phyloP scores from a whole-genome alignment of 2,329 filamentous ascomycete genomes.

The Alternaria hordeiaustralica region DNA sequence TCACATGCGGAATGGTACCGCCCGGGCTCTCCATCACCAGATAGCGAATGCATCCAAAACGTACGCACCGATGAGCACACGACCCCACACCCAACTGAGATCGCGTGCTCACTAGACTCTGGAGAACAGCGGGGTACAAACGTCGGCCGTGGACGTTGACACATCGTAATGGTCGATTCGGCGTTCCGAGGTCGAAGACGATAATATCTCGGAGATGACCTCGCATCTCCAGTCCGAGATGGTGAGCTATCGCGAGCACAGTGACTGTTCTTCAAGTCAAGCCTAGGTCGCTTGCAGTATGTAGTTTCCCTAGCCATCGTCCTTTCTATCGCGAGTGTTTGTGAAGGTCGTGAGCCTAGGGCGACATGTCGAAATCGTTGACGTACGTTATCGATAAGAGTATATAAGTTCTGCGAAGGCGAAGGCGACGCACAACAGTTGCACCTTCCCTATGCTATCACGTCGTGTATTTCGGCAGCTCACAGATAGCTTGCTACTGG shows the following conservation, averaged over 20 bases:
- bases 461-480: constrained; percentile 46
- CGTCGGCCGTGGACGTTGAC: constrained; percentile 26
- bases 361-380: background rate
- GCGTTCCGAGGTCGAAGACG: constrained; percentile 30
- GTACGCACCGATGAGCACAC: background rate
- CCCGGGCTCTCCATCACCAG: constrained; percentile 1
- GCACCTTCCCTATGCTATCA: constrained; percentile 43
- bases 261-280: constrained; percentile 2
- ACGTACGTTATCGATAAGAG: constrained; percentile 16
- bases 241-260: constrained; percentile 72
- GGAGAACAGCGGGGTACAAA: constrained; percentile 24
- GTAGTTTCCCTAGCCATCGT: background rate
- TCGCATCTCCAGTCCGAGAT: background rate
- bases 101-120: constrained; percentile 3
- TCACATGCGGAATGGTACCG: background rate
- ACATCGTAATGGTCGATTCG: constrained; percentile 3
- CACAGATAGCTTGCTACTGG: constrained; percentile 42
- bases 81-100: background rate
- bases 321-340: background rate
- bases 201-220: constrained; percentile 34
- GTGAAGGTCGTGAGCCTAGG: background rate
- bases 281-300: background rate
- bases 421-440: constrained; percentile 5
- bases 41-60: background rate
- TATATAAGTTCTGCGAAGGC: background rate